Evolutionary conservation across 2,329 filamentous ascomycete genomes (phyloP).

Genomic region (Elsinoe arachidis): DNA sequence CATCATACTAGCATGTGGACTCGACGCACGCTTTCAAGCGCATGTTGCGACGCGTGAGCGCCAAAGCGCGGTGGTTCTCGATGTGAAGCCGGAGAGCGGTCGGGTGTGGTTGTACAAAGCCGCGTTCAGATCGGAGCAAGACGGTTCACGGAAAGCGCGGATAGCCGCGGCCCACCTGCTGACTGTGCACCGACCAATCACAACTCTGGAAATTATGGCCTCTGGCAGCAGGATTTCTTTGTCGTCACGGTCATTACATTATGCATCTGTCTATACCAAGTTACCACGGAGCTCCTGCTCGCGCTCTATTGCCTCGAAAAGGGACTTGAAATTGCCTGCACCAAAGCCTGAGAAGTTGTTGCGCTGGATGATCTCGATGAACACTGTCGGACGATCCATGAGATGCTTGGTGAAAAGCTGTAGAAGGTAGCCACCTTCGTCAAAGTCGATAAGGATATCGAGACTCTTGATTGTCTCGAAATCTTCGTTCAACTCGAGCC

Average conservation of each 20-base stretch:
- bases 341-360: constrained; percentile 88
- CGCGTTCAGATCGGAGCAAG: background rate
- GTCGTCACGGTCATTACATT: constrained; percentile 6
- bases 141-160: background rate
- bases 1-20: background rate
- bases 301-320: constrained; percentile 92
- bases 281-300: constrained; percentile 85
- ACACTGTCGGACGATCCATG: constrained; percentile 90
- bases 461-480: constrained; percentile 66
- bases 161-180: background rate
- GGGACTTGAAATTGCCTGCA: constrained; percentile 87
- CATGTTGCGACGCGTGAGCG: background rate
- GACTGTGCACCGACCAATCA: background rate
- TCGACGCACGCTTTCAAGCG: background rate
- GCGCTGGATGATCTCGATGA: constrained; percentile 91
- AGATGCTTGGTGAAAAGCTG: constrained; percentile 61
- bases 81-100: background rate
- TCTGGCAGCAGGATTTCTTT: background rate
- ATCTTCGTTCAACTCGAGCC: constrained; percentile 61
- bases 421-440: constrained; percentile 77
- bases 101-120: background rate
- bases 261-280: constrained; percentile 33
- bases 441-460: constrained; percentile 90
- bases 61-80: background rate
- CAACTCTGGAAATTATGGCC: background rate